phyloP scores from a whole-genome alignment of 2,329 filamentous ascomycete species.

The Monosporascus cannonballus region DNA sequence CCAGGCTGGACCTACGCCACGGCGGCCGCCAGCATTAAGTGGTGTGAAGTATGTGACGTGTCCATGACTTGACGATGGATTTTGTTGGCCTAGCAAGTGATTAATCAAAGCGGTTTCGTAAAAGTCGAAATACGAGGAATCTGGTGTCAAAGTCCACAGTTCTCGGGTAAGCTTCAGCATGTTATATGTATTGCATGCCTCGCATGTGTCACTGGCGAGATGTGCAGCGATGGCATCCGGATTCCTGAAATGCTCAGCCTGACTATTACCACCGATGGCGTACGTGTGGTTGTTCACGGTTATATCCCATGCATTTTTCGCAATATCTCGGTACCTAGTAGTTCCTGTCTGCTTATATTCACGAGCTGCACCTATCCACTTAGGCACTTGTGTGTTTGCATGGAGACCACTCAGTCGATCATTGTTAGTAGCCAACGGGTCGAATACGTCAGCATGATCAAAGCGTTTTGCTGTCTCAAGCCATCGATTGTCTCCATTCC shows the following conservation, averaged over 20 bases:
- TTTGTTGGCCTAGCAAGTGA: conserved; percentile 43
- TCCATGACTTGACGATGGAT: conserved; percentile 37
- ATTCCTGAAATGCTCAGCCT: conserved; percentile 44
- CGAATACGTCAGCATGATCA: conserved; percentile 41
- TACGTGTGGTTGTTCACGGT: conserved; percentile 42
- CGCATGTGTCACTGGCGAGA: conserved; percentile 40
- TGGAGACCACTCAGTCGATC: conserved; percentile 42
- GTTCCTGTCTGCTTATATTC: conserved; percentile 43
- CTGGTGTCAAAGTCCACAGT: conserved; percentile 39
- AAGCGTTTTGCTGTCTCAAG: conserved; percentile 41
- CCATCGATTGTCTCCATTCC: conserved; percentile 40
- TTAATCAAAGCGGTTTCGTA: conserved; percentile 46
- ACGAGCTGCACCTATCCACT: conserved; percentile 44
- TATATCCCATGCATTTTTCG: conserved; percentile 42
- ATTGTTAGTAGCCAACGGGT: conserved; percentile 37
- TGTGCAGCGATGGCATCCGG: conserved; percentile 40
- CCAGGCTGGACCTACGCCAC: conserved; percentile 46
- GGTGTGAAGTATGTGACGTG: conserved; percentile 49
- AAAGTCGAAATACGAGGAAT: conserved; percentile 43
- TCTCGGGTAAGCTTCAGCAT: conserved; percentile 51
- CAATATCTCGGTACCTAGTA: conserved; percentile 39
- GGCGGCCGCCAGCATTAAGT: conserved; percentile 38
- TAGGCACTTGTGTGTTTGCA: conserved; percentile 48
- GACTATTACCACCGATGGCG: conserved; percentile 48
- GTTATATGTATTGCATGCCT: conserved; percentile 50